These are phyloP conservation scores for Hyphopichia khmerensis DNA, from an alignment of 1,139 yeast genomes.

Conservation along the genomic window DNA sequence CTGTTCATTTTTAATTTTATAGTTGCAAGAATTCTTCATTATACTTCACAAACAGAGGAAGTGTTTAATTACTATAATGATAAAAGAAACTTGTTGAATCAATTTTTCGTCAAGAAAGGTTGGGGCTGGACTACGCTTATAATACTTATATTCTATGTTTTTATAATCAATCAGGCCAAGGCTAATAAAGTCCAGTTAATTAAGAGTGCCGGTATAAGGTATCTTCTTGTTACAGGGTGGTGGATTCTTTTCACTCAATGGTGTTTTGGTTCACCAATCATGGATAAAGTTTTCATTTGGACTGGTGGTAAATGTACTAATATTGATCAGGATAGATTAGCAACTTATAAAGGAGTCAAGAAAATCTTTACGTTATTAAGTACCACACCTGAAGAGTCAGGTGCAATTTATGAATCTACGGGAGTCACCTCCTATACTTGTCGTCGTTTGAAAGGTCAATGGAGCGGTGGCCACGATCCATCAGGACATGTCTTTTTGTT, in stretches of 20 bases:
- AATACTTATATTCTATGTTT: constrained; percentile 27
- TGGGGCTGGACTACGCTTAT: constrained; percentile 85
- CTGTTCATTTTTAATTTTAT: constrained; percentile 34
- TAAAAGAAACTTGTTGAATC: constrained; percentile 67
- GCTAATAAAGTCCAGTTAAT: background rate
- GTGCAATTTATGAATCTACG: constrained; percentile 16
- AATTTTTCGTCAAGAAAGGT: constrained; percentile 77
- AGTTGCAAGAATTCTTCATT: constrained; percentile 33
- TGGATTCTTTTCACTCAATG: constrained; percentile 87
- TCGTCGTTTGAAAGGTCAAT: constrained; percentile 60
- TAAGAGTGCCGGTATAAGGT: constrained; percentile 32
- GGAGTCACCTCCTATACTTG: constrained; percentile 52
- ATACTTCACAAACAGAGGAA: constrained; percentile 33
- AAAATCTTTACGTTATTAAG: background rate
- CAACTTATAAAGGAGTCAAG: constrained; percentile 6
- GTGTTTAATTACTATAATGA: constrained; percentile 58
- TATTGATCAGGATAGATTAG: constrained; percentile 11
- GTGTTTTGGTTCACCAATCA: constrained; percentile 83
- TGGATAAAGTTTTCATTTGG: constrained; percentile 76
- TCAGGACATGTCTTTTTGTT: constrained; percentile 89
- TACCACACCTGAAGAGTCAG: background rate
- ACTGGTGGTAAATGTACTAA: constrained; percentile 83
- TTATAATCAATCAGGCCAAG: constrained; percentile 11
- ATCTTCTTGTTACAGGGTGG: constrained; percentile 61
- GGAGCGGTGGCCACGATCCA: constrained; percentile 96